phyloP scores from a whole-genome alignment of 2,329 filamentous ascomycete species.

The Ophiobolus disseminans region DNA sequence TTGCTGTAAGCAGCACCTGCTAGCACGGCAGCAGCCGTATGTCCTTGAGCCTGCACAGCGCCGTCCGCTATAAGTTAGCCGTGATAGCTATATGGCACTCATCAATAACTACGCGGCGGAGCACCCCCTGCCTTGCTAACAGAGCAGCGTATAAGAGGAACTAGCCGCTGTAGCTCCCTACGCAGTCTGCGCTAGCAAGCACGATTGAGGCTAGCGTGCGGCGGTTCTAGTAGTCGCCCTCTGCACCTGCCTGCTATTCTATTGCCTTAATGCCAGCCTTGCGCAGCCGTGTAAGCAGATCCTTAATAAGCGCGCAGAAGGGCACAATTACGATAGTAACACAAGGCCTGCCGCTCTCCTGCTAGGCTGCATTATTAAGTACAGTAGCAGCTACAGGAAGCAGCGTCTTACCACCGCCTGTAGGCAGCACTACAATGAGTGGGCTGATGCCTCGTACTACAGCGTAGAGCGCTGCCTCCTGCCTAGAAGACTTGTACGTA shows the following conservation, averaged over 20 bases:
- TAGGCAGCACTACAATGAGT: background rate
- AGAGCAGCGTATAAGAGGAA: background rate
- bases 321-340: background rate
- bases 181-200: background rate
- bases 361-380: background rate
- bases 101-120: background rate
- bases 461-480: background rate
- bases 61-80: background rate
- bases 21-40: background rate
- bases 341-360: background rate
- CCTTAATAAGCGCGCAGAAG: background rate
- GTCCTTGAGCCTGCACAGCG: background rate
- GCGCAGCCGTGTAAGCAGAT: background rate
- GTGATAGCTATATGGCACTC: background rate
- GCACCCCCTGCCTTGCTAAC: background rate
- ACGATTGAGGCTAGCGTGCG: background rate
- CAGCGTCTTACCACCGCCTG: background rate
- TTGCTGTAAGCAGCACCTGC: background rate
- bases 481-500: background rate
- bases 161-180: background rate
- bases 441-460: background rate
- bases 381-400: background rate
- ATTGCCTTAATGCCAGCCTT: background rate
- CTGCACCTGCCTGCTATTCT: background rate
- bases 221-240: background rate